These are phyloP conservation scores for Trypanosomatidae sp. DNA, from an alignment of 208 protist genomes.

Conservation along the genomic window DNA sequence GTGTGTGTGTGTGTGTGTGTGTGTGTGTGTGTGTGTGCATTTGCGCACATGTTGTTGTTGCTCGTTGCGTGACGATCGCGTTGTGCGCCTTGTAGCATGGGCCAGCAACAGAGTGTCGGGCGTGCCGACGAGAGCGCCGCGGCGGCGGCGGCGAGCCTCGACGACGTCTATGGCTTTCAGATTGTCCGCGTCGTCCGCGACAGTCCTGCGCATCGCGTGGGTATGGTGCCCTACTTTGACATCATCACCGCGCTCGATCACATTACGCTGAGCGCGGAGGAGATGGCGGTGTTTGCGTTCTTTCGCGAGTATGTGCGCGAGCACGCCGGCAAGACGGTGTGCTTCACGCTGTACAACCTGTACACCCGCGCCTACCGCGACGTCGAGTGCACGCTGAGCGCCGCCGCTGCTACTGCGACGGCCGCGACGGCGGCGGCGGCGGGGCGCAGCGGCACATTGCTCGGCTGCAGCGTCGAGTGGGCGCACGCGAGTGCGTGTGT, in stretches of 20 bases:
- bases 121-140: no score
- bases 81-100: constrained; percentile 10
- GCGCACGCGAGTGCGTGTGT: constrained; percentile 8
- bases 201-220: constrained; percentile 59
- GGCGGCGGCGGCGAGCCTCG: no score
- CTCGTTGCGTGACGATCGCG: no score
- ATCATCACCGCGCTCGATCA: constrained; percentile 66
- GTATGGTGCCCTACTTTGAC: constrained; percentile 82
- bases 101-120: constrained; percentile 34
- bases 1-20: no score
- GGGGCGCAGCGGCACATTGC: constrained; percentile 43
- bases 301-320: constrained; percentile 42
- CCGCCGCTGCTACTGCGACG: neutral
- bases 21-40: no score
- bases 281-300: constrained; percentile 11
- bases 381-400: constrained; percentile 13
- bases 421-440: neutral
- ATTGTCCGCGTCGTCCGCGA: constrained; percentile 51
- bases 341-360: constrained; percentile 64
- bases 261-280: constrained; percentile 6
- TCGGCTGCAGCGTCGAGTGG: constrained; percentile 85
- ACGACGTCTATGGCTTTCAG: constrained; percentile 67
- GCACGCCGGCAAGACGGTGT: constrained; percentile 17
- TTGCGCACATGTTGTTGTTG: no score
- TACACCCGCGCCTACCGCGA: constrained; percentile 36